Base-by-base conservation (phyloP, 306 rosid species). In the Casuarina cunninghamiana region DNA sequence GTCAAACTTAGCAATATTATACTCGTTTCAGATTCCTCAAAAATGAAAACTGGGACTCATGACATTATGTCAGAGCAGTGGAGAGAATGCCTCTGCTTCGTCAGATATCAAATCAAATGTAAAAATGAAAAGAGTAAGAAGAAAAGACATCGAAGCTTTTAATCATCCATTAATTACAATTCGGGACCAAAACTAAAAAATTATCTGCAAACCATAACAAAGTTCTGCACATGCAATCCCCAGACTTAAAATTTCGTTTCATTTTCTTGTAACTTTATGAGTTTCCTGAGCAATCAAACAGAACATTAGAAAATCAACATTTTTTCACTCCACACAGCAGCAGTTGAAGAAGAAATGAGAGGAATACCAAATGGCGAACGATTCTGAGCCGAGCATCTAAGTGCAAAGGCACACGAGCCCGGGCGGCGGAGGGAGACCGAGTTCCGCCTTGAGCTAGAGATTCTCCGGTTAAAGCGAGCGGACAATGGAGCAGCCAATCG, bases 351-450 rank as follows among this genome's bases (percentile, higher is more conserved):
- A 6, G 17, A 57, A 69, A 77, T 10, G 16, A 9, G 61, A 67
- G 50, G 76, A 48, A 51, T 65, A 94, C 97, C 96, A 19, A 74
- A 26, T 9, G 88, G 72, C 10, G 73, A 46, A 73, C 85, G 73
- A 55, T 80, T 44, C 39, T 76, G 82, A 8, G 83, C 86, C 10
- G 87, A 76, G 90, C 96, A 92, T 85, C 78, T 78, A 67, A 88
- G 39, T 19, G 85, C 63, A 70, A 76, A 78, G 77, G 48, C 60
- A 44, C 78, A 80, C 51, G 82, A 48, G 74, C 38, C 41, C 81
- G 60, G 21, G 66, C 80, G 58, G 15, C 74, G 35, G 0, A 80
- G 12, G 19, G 83, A 13, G 4, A 78, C 73, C 51, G 84, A 82
- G 53, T 58, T 84, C 7, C 62, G 66, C 54, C 70, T 8, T 53